Base-by-base conservation (phyloP, 2,329 filamentous ascomycete species). In the Torrubiellomyces zombiae region DNA sequence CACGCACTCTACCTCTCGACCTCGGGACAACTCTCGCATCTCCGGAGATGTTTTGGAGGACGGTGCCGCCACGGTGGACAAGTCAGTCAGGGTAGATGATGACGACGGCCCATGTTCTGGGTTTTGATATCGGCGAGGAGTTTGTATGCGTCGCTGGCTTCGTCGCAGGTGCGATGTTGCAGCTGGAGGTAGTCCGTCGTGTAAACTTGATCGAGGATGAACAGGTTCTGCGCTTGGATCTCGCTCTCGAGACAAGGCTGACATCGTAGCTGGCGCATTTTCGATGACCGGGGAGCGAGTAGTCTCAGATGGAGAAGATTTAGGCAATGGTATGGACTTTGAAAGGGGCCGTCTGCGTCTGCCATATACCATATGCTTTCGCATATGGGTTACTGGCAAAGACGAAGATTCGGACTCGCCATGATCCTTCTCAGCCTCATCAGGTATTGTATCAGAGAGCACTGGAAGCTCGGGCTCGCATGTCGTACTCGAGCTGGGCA, bases 81-180 rank as follows among this genome's bases (percentile, higher is more conserved):
- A 31, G 13, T 45, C 35, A 27, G 53, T 60, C 8, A 61, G 38
- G 5, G 46, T 50, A 3, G 57, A 60, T 3, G 45, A 48, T 3
- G 50, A 37, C 4, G 29, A 34, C 18, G 23, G 8, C 3, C 22
- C 15, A 9, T 28, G 32, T 5, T 24, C 33, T 13, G 24, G 14
- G 10, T 32, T 23, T 9, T 30, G 38, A 19, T 20, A 27, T 10
- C 29, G 32, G 5, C 36, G 26, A 4, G 45, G 42, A 4, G 43
- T 47, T 1, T 32, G 29, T 2, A 37, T 37, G 7, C 32, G 31
- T 14, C 21, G 14, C 8, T 33, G 38, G 11, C 26, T 32, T n/a
- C 36, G 29, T 18, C 35, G n/a, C n/a, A n/a, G n/a, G n/a, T n/a
- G 30, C 17, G 37, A 18, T 4, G n/a, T n/a, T n/a, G n/a, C n/a